These are phyloP conservation scores for Peribolospora baueri DNA, from an alignment of 768 basidiomycete species.

Conservation along the genomic window DNA sequence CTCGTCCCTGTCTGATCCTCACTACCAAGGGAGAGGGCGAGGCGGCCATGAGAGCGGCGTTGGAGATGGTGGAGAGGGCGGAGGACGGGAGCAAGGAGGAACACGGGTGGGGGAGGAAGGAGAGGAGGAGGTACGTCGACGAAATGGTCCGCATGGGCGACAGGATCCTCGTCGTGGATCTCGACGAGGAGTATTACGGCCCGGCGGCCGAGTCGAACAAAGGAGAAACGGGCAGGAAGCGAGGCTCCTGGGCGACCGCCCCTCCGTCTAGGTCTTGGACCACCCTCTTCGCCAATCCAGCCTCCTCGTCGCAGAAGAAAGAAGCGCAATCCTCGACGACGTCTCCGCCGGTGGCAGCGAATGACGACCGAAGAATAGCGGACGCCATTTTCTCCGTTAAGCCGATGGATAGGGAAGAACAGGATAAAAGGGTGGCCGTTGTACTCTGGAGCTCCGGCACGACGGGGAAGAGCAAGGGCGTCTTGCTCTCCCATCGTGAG, in stretches of 20 bases:
- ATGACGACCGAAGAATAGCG: constrained; percentile 8
- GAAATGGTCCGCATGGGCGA: background rate
- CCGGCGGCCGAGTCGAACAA: too few relatives aligned
- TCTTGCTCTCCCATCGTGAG: constrained; percentile 12
- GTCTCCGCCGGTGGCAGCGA: background rate
- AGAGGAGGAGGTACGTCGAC: background rate
- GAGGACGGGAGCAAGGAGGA: background rate
- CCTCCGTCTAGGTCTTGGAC: too few relatives aligned
- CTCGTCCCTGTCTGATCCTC: constrained; percentile 11
- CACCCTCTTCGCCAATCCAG: too few relatives aligned
- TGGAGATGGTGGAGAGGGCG: background rate
- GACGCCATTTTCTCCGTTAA: too few relatives aligned
- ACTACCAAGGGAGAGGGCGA: constrained; percentile 5
- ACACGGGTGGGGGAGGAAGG: background rate
- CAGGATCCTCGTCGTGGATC: constrained; percentile 12
- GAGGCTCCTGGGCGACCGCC: too few relatives aligned
- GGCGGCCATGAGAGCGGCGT: too few relatives aligned
- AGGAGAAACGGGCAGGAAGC: too few relatives aligned
- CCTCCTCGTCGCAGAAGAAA: too few relatives aligned
- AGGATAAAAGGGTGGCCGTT: constrained; percentile 10
- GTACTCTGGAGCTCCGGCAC: constrained; percentile 17
- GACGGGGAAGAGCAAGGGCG: constrained; percentile 16
- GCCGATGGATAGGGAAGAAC: constrained; percentile 4
- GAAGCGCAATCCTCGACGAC: too few relatives aligned
- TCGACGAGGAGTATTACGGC: constrained; percentile 11